phyloP scores from a whole-genome alignment of 345 rosid genomes.

The Brassica cretica region DNA sequence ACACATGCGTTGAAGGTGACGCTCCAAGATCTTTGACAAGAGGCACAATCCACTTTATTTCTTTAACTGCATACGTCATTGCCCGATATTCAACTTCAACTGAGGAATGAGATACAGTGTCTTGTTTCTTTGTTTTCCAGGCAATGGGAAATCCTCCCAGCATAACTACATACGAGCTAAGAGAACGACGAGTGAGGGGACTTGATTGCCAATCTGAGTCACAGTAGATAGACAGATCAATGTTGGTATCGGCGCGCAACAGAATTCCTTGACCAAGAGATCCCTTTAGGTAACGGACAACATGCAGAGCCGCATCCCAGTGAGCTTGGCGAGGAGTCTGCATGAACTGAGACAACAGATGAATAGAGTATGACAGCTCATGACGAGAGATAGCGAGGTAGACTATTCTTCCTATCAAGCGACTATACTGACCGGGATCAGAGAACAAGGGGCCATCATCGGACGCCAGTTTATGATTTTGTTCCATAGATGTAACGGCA shows the following conservation, averaged over 20 bases:
- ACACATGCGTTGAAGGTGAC: not conserved
- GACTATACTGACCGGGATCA: not conserved
- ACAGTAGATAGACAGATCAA: not conserved
- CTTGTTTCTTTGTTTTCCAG: not conserved
- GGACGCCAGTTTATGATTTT: not conserved
- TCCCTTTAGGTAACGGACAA: not conserved
- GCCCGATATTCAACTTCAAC: not conserved
- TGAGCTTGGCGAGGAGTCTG: not conserved
- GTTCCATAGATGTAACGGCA: not conserved
- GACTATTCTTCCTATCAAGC: not conserved
- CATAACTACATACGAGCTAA: not conserved
- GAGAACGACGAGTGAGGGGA: not conserved
- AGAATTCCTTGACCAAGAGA: not conserved
- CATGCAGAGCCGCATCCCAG: not conserved
- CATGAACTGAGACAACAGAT: not conserved
- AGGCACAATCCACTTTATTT: not conserved
- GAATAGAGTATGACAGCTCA: not conserved
- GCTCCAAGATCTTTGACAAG: not conserved
- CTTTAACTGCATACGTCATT: not conserved
- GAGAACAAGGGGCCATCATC: not conserved
- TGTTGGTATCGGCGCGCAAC: not conserved
- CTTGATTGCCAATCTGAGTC: not conserved
- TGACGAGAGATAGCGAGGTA: not conserved
- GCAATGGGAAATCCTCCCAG: not conserved
- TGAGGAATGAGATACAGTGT: not conserved